Evolutionary conservation across 1,139 yeast species (phyloP).

Genomic region (Blastobotrys elegans): DNA sequence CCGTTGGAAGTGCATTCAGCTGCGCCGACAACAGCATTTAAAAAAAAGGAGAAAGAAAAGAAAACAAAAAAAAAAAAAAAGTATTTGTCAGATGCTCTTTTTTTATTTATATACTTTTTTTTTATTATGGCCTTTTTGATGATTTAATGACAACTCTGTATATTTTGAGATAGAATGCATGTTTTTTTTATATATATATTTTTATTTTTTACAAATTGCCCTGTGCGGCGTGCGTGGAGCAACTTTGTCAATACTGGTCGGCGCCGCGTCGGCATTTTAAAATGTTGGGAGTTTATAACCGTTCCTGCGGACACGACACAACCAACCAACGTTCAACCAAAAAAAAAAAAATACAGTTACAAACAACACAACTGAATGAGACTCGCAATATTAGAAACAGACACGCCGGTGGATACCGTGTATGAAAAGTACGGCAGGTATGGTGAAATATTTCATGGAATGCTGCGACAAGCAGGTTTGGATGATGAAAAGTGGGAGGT

Average conservation of each 20-base stretch:
- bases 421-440: slow-evolving; percentile 28
- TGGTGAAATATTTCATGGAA: slow-evolving; percentile 34
- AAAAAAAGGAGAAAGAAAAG: too few relatives aligned
- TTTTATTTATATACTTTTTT: not conserved
- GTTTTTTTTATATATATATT: not conserved
- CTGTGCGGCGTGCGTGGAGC: not conserved
- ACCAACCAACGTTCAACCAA: not conserved
- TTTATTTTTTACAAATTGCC: not conserved
- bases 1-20: slow-evolving; percentile 48
- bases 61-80: too few relatives aligned
- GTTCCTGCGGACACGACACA: not conserved
- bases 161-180: not conserved
- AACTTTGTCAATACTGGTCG: too few relatives aligned
- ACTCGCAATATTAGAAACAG: slow-evolving; percentile 32
- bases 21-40: slow-evolving; percentile 30
- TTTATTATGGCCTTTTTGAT: not conserved
- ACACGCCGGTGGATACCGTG: slow-evolving; percentile 28
- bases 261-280: too few relatives aligned
- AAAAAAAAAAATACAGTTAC: not conserved
- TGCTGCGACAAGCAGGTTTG: slow-evolving; percentile 30
- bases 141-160: not conserved
- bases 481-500: slow-evolving; percentile 24
- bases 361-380: slow-evolving; percentile 13
- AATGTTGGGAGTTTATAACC: not conserved
- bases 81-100: not conserved